Base-by-base conservation (phyloP, 495 filamentous ascomycete species). In the Penicillium lagena region DNA sequence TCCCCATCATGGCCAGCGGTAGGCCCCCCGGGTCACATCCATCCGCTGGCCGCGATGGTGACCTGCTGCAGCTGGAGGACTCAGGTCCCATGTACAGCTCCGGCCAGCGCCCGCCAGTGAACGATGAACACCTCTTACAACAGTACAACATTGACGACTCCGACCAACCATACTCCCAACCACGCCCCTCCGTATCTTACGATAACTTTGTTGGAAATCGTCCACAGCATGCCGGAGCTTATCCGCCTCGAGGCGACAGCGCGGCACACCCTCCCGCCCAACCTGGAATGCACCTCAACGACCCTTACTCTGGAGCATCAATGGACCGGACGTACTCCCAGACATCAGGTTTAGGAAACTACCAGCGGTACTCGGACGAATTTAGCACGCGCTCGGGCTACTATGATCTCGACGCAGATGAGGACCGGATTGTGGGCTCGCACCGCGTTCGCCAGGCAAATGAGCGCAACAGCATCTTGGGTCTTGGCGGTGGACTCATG, bases 101-200 rank as follows among this genome's bases (percentile, higher is more conserved):
- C 38, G 89, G 87, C 12, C 80, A 85, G 54, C 72, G 77, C 35
- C 81, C 86, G 30, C 79, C 85, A 5, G 66, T 86, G 43, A 85
- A 83, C 59, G 89, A 95, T 63, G 83, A 93, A 39, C 78, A 86
- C 43, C 73, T 93, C 12, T 68, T 88, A 53, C 77, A 74, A 54
- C 77, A 78, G 28, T 89, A 85, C 65, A 73, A 82, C 52, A 77
- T 79, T 56, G 70, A 87, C 56, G 78, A 85, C 49, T 73, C 76
- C 47, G 78, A 86, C 42, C 63, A 67, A 43, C 70, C 72, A 30
- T 42, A 58, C 39, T 37, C 46, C 33, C 76, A 79, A 49, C 63
- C 81, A 43, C 86, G 93, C 43, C 86, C 88, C 37, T 96, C 90
- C 14, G 76, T 90, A 38, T 95, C 91, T 29, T 96, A 96, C 63